phyloP scores from a whole-genome alignment of 371 early-diverging fungal species.

The Sporodiniella umbellata region DNA sequence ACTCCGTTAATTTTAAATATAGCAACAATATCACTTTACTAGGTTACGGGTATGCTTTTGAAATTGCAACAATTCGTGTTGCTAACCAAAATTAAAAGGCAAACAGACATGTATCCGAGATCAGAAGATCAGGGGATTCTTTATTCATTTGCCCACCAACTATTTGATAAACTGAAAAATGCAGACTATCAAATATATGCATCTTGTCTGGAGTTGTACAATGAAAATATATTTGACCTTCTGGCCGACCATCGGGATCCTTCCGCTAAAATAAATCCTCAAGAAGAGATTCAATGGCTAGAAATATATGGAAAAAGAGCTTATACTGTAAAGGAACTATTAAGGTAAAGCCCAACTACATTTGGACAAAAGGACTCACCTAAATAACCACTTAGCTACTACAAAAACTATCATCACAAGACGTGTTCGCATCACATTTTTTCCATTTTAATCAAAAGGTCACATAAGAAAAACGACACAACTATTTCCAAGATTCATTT shows the following conservation, averaged over 20 bases:
- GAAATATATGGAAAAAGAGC: slow-evolving; percentile 81
- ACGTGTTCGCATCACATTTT: slow-evolving; percentile 98
- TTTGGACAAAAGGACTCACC: slow-evolving; percentile 67
- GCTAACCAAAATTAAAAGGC: not conserved
- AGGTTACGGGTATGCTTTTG: slow-evolving; percentile 85
- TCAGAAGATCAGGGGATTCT: slow-evolving; percentile 44
- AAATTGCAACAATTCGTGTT: too few species aligned
- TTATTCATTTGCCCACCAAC: slow-evolving; percentile 66
- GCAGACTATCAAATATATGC: slow-evolving; percentile 47
- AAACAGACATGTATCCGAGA: slow-evolving; percentile 13
- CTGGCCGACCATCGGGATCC: slow-evolving; percentile 29
- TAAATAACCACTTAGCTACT: slow-evolving; percentile 57
- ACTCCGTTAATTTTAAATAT: not conserved
- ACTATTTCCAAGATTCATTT: slow-evolving; percentile 89
- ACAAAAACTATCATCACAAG: slow-evolving; percentile 89
- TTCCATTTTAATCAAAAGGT: slow-evolving; percentile 48
- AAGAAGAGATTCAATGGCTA: slow-evolving; percentile 86
- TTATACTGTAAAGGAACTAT: slow-evolving; percentile 61
- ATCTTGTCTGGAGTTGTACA: slow-evolving; percentile 90
- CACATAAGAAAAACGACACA: not conserved
- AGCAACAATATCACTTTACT: slow-evolving; percentile 58
- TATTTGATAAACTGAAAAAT: slow-evolving; percentile 40
- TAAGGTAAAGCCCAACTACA: slow-evolving; percentile 42
- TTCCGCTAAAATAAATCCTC: slow-evolving; percentile 86
- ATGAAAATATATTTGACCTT: slow-evolving; percentile 87